Evolutionary conservation across 176 grass and related monocot species (phyloP), one percentile per base, ranked within the genome.

Genomic region (Elymus sibiricus): DNA sequence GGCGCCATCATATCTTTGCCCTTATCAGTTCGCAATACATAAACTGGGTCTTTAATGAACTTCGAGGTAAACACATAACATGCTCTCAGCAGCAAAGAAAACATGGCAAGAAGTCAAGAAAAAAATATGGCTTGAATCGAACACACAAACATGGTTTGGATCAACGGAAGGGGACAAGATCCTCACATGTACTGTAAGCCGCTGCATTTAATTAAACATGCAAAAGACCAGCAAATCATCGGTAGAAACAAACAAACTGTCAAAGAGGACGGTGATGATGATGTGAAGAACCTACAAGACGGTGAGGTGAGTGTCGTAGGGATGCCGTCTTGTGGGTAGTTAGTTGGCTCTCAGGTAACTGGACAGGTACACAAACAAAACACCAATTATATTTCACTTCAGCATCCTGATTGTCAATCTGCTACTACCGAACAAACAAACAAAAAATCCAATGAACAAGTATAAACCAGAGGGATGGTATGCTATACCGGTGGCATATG

Each of bases 321-420:
- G 59, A 98, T 86, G 4, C 86, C 94, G 49, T 93, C 96, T 98
- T 98, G 96, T 49, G 94, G 86, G 80, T 98, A 95, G 85, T 98
- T 98, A 40, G 39, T 40, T 40, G 16, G 93, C 92, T 80, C 93
- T 92, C 59, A 95, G 74, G 82, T 95, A 98, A 64, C 96, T 98
- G 61, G 51, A 85, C 16, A 68, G 11, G n/a, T 5, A 56, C 16
- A 35, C 31, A 69, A 21, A 0, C 1, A 35, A 34, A 3, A 71
- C 16, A 61, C 11, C 2, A 43, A 72, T 1, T 83, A 32, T 1
- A 28, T 49, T 44, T 74, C 11, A 53, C 39, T 40, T 40, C 1
- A 11, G 42, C 39, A 74, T 19, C 0, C 16, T 42, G 10, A 42
- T 11, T 11, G 1, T 42, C 40, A 2, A 65, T 5, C 9, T 15